These are phyloP conservation scores for Pascua sp. DNA, from an alignment of 1,284 basidiomycete species.

Conservation along the genomic window DNA sequence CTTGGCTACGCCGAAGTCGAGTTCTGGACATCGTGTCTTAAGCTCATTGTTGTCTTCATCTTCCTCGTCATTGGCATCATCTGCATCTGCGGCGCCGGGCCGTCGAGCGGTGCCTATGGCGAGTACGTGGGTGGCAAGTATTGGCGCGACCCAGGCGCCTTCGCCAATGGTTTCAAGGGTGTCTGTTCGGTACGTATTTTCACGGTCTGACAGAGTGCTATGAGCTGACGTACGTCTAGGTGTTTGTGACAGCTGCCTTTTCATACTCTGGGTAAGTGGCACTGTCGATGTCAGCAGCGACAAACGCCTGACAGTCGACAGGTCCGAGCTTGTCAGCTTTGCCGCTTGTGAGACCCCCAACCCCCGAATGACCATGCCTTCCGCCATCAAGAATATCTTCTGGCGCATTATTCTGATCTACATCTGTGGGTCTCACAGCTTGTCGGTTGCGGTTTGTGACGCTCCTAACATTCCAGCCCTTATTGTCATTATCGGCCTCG, in stretches of 20 bases:
- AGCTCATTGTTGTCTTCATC: constrained; percentile 47
- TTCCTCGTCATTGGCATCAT: constrained; percentile 45
- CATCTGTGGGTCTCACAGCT: constrained; percentile 8
- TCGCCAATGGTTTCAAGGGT: constrained; percentile 52
- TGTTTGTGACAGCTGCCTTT: constrained; percentile 61
- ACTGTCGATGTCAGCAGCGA: no score
- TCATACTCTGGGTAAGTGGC: constrained; percentile 58
- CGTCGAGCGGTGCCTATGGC: constrained; percentile 30
- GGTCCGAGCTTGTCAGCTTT: constrained; percentile 82
- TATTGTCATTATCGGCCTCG: constrained; percentile 53
- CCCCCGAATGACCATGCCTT: constrained; percentile 13
- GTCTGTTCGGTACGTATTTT: constrained; percentile 40
- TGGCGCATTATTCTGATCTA: constrained; percentile 55
- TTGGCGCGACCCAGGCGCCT: constrained; percentile 45
- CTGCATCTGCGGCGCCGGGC: constrained; percentile 43
- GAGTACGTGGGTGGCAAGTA: constrained; percentile 34
- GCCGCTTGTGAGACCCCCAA: constrained; percentile 48
- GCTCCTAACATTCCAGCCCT: constrained; percentile 49
- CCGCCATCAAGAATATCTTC: constrained; percentile 48
- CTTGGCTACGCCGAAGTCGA: constrained; percentile 47
- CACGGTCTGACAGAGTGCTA: constrained; percentile 1
- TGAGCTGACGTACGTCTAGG: constrained; percentile 15
- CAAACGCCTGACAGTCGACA: neutral
- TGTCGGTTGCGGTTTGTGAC: no score
- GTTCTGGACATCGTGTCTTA: constrained; percentile 48